Conservation (phyloP, 2,329 filamentous ascomycete genomes). For the Fonsecaea pedrosoi region DNA sequence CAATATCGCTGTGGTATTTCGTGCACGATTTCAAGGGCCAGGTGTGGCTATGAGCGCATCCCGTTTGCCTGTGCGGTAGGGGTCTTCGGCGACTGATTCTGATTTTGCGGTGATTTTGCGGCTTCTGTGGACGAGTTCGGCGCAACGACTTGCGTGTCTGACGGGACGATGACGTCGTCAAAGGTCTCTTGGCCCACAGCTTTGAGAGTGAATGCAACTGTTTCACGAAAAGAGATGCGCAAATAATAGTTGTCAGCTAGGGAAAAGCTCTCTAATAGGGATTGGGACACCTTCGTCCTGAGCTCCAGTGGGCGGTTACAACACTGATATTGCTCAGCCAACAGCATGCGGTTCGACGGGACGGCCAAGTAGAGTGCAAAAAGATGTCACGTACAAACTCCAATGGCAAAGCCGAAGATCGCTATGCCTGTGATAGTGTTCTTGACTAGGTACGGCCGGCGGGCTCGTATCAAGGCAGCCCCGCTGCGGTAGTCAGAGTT, state of each 20-base stretch:
- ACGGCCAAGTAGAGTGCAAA: background rate
- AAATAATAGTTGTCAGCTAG: background rate
- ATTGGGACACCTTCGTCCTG: background rate
- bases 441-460: conserved; percentile 88
- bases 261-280: background rate
- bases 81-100: conserved; percentile 31
- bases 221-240: conserved; percentile 8
- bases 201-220: conserved; percentile 75
- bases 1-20: background rate
- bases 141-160: conserved; percentile 59
- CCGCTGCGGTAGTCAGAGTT: conserved; percentile 84
- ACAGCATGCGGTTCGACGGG: background rate
- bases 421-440: conserved; percentile 82
- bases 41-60: conserved; percentile 5
- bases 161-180: conserved; percentile 90
- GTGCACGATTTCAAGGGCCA: background rate
- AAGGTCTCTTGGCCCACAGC: conserved; percentile 97
- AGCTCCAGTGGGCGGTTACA: background rate
- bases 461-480: conserved; percentile 86
- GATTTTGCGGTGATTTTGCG: conserved; percentile 1
- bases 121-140: conserved; percentile 6
- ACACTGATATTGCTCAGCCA: background rate
- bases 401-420: conserved; percentile 76
- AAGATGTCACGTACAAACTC: conserved; percentile 77
- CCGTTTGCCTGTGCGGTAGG: conserved; percentile 31